Evolutionary conservation across 1,139 yeast species (phyloP).

Genomic region (Pichia sp.): DNA sequence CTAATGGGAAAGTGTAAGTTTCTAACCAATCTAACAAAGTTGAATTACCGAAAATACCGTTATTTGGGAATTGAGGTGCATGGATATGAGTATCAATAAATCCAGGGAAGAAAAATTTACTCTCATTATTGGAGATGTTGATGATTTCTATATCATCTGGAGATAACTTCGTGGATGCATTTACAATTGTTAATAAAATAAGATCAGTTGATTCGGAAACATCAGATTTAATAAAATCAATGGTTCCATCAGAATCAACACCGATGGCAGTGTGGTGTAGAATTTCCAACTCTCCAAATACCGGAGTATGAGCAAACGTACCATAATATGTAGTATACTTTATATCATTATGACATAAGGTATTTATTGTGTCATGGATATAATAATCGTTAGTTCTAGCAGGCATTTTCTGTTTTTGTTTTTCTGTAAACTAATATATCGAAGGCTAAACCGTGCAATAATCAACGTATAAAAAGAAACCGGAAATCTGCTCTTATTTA

Average conservation of each 20-base stretch:
- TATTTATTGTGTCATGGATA: conserved; percentile 13
- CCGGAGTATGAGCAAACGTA: conserved; percentile 51
- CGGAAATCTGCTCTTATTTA: neutral
- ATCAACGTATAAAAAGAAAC: neutral
- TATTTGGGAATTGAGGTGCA: conserved; percentile 94
- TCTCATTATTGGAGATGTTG: conserved; percentile 26
- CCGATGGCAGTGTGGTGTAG: conserved; percentile 46
- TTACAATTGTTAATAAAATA: neutral
- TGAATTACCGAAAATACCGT: conserved; percentile 80
- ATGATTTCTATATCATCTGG: conserved; percentile 21
- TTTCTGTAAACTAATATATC: neutral
- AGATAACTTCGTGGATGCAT: neutral
- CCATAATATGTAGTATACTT: conserved; percentile 40
- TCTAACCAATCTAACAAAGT: conserved; percentile 86
- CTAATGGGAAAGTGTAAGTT: conserved; percentile 83
- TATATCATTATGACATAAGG: conserved; percentile 16
- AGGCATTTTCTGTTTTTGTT: conserved; percentile 7
- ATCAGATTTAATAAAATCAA: conserved; percentile 34
- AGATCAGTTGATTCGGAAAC: neutral
- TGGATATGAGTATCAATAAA: conserved; percentile 94
- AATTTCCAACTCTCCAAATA: conserved; percentile 41
- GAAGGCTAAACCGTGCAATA: too few relatives aligned
- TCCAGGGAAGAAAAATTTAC: conserved; percentile 74
- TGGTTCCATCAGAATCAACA: conserved; percentile 44
- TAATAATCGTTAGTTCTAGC: conserved; percentile 12